Conservation (phyloP, 2,329 filamentous ascomycete species). For the Nothomitra cinnamomea region DNA sequence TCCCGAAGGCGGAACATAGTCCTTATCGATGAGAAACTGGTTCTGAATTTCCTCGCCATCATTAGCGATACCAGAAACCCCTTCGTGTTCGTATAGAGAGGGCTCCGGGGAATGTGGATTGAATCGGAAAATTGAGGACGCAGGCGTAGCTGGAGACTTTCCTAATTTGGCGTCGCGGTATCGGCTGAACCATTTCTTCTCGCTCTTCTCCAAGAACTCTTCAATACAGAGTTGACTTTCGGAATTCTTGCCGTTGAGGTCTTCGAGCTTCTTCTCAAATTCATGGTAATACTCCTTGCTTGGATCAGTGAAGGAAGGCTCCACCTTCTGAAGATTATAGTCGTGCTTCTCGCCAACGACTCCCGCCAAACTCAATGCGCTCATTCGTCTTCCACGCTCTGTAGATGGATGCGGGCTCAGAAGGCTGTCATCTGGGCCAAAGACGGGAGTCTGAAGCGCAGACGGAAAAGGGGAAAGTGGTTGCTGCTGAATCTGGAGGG, state of each 20-base stretch:
- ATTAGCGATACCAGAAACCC: not conserved
- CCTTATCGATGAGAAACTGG: not conserved
- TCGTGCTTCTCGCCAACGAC: constrained; percentile 44
- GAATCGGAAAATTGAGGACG: constrained; percentile 19
- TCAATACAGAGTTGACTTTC: constrained; percentile 45
- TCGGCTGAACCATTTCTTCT: constrained; percentile 48
- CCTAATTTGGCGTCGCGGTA: constrained; percentile 36
- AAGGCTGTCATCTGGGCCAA: constrained; percentile 19
- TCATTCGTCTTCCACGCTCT: constrained; percentile 17
- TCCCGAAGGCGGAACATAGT: constrained; percentile 1
- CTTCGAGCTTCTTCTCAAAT: constrained; percentile 40
- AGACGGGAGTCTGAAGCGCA: constrained; percentile 14
- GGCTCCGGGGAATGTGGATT: not conserved
- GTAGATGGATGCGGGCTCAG: constrained; percentile 17
- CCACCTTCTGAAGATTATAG: constrained; percentile 46
- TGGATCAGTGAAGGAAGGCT: constrained; percentile 49
- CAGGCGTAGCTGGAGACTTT: constrained; percentile 26
- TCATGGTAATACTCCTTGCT: constrained; percentile 41
- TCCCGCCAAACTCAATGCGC: constrained; percentile 31
- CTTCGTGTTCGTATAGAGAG: not conserved
- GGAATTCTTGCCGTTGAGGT: constrained; percentile 38
- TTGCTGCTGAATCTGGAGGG: not conserved
- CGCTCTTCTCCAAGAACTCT: constrained; percentile 44
- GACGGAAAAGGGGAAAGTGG: constrained; percentile 3
- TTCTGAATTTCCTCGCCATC: constrained; percentile 21